Evolutionary conservation across 192 early-diverging fungal genomes (phyloP).

Genomic region (Phlyctochytrium arcticum): DNA sequence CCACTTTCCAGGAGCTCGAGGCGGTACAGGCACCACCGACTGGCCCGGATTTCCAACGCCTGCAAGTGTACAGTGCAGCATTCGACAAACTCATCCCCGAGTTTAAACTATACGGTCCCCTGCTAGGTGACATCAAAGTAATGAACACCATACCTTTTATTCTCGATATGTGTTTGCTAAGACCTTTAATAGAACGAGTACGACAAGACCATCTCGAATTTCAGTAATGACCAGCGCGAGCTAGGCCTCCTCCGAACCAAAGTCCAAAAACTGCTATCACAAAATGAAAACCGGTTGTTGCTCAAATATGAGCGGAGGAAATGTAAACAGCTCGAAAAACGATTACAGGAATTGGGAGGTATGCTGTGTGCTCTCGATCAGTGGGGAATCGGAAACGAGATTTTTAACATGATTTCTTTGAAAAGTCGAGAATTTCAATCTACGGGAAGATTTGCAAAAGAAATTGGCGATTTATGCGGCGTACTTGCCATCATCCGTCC

Average conservation of each 20-base stretch:
- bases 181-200: constrained; percentile 35
- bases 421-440: constrained; percentile 2
- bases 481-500: constrained; percentile 39
- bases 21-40: constrained; percentile 17
- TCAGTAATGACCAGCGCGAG: constrained; percentile 37
- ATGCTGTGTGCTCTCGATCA: neutral
- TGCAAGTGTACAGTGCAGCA: constrained; percentile 37
- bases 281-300: constrained; percentile 51
- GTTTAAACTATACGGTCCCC: constrained; percentile 43
- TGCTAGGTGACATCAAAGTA: constrained; percentile 51
- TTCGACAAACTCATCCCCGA: constrained; percentile 44
- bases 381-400: constrained; percentile 30
- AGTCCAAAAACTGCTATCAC: constrained; percentile 44
- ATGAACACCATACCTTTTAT: no score
- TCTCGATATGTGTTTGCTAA: no score
- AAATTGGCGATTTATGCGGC: constrained; percentile 47
- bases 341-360: constrained; percentile 28
- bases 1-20: constrained; percentile 27
- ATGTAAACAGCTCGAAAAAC: constrained; percentile 30
- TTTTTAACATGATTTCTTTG: neutral
- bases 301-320: constrained; percentile 47
- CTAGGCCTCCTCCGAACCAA: constrained; percentile 40
- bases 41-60: constrained; percentile 34
- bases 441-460: constrained; percentile 36
- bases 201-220: constrained; percentile 37